phyloP scores from a whole-genome alignment of 768 basidiomycete species.

The Leccinum disarticulatum region DNA sequence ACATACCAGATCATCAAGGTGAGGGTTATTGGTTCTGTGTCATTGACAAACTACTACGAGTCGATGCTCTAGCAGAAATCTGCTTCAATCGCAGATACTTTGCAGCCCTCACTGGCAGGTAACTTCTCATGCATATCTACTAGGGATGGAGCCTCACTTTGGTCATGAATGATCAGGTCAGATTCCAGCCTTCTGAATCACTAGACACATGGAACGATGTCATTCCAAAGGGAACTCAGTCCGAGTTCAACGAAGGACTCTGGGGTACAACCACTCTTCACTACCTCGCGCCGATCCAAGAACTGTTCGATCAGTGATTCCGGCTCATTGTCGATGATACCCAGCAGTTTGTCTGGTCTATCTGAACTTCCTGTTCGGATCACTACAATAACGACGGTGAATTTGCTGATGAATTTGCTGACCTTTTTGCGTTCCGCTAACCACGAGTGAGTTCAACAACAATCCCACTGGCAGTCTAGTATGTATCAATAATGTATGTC shows the following conservation, averaged over 20 bases:
- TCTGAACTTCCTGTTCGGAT: neutral
- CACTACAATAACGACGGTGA: neutral
- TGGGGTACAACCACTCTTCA: slow-evolving; percentile 9
- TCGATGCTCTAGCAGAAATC: too few species aligned
- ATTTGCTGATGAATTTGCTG: neutral
- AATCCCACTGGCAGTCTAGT: neutral
- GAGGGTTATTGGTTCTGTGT: too few species aligned
- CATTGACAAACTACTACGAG: too few species aligned
- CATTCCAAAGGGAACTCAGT: slow-evolving; percentile 8
- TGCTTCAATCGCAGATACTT: too few species aligned
- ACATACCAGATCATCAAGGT: too few species aligned
- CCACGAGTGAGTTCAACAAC: neutral
- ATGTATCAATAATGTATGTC: too few species aligned
- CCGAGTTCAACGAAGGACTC: slow-evolving; percentile 9
- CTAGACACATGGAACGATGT: slow-evolving; percentile 6
- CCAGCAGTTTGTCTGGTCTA: too few species aligned
- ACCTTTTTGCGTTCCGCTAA: neutral
- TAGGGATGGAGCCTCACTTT: neutral
- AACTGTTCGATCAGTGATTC: slow-evolving; percentile 6
- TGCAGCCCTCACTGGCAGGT: too few species aligned
- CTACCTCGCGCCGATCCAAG: slow-evolving; percentile 6
- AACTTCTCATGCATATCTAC: too few species aligned
- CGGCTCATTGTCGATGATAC: neutral
- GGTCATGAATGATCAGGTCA: neutral
- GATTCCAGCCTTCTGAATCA: neutral